Evolutionary conservation across 2,329 filamentous ascomycete genomes (phyloP).

Genomic region (Alternaria consortialis): DNA sequence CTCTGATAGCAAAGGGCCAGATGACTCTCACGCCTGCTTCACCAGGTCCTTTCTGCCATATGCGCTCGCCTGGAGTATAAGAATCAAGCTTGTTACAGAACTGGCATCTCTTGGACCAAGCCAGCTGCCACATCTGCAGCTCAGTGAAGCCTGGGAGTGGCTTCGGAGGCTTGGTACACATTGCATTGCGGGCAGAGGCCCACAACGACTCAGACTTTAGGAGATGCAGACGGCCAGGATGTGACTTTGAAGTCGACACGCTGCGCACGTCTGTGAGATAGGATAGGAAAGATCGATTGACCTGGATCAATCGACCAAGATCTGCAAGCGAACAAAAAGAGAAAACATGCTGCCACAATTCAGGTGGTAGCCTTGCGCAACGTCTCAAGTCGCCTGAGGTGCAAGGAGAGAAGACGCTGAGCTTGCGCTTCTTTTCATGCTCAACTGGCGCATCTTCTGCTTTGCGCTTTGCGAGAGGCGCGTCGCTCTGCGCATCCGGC

Average conservation of each 20-base stretch:
- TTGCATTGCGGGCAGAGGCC: slow-evolving; percentile 72
- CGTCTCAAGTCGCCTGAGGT: slow-evolving; percentile 27
- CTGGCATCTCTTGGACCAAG: slow-evolving; percentile 71
- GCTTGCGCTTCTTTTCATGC: slow-evolving; percentile 46
- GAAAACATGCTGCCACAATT: slow-evolving; percentile 77
- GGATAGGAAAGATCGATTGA: slow-evolving; percentile 72
- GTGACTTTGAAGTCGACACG: slow-evolving; percentile 44
- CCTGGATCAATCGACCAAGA: slow-evolving; percentile 70
- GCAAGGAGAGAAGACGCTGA: slow-evolving; percentile 26
- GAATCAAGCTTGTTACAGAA: slow-evolving; percentile 65
- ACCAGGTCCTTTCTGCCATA: slow-evolving; percentile 70
- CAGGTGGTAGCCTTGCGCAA: slow-evolving; percentile 61
- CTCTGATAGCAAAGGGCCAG: slow-evolving; percentile 75
- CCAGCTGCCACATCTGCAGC: slow-evolving; percentile 78
- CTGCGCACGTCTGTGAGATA: slow-evolving; percentile 50
- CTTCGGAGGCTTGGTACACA: slow-evolving; percentile 72
- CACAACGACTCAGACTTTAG: slow-evolving; percentile 73
- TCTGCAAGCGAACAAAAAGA: slow-evolving; percentile 69
- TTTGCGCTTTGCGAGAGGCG: slow-evolving; percentile 46
- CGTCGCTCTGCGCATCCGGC: slow-evolving; percentile 20
- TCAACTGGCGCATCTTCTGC: slow-evolving; percentile 35
- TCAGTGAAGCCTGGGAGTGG: slow-evolving; percentile 73
- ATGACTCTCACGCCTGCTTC: slow-evolving; percentile 67
- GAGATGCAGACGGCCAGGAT: slow-evolving; percentile 47
- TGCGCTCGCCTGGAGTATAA: slow-evolving; percentile 44